Conservation (phyloP, 371 early-diverging fungal genomes). For the Mortierella polycephala region DNA sequence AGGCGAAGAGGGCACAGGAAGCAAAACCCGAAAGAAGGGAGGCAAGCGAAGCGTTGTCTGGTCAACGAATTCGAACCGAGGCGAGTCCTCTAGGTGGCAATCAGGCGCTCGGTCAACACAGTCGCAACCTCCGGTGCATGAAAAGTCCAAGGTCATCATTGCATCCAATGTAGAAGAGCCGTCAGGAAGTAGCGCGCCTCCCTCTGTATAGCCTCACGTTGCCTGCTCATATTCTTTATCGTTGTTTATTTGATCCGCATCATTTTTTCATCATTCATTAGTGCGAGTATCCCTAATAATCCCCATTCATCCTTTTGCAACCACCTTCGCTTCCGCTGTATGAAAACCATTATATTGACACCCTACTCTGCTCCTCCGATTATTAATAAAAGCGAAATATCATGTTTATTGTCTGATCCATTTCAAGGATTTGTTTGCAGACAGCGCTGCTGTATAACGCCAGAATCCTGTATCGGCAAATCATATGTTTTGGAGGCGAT, state of each 20-base stretch:
- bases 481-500: conserved; percentile 23
- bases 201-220: not conserved
- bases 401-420: not conserved
- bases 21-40: conserved; percentile 20
- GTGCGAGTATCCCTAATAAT: too few species aligned
- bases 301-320: too few species aligned
- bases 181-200: not conserved
- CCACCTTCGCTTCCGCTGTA: too few species aligned
- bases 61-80: conserved; percentile 49
- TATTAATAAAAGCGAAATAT: too few species aligned
- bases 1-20: conserved; percentile 5
- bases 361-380: too few species aligned
- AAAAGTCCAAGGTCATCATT: conserved; percentile 25
- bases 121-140: not conserved
- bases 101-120: not conserved
- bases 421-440: not conserved
- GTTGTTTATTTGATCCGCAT: not conserved
- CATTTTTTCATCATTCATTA: not conserved
- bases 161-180: conserved; percentile 10
- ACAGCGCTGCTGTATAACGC: not conserved
- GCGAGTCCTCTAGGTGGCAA: conserved; percentile 36
- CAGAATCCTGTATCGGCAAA: not conserved
- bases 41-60: conserved; percentile 38
- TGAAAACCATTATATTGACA: too few species aligned
- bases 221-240: not conserved